Percentiles rank a stretch among this genome's conserved stretches.
Conservation (phyloP, 495 filamentous ascomycete genomes). For the Aspergillus panamensis region DNA sequence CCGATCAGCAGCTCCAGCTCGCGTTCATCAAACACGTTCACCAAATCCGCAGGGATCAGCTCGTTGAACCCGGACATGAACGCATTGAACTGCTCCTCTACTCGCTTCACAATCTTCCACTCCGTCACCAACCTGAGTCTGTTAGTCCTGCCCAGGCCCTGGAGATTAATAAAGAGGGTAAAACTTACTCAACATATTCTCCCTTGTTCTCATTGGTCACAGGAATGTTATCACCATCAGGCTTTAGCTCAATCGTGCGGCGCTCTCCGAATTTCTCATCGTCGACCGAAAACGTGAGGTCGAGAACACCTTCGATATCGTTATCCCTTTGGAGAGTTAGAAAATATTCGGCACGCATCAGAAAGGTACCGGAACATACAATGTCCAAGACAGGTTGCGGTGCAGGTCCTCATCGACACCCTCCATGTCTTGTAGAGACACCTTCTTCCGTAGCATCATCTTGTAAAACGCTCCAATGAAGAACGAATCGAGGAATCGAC, state of each 20-base stretch:
- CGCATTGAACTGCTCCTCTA: slow-evolving; percentile 96
- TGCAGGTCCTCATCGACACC: slow-evolving; percentile 98
- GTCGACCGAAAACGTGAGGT: slow-evolving; percentile 92
- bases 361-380: slow-evolving; percentile 47
- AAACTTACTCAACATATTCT: slow-evolving; percentile 82
- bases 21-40: slow-evolving; percentile 98
- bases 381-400: slow-evolving; percentile 88
- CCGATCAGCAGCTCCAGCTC: slow-evolving; percentile 96
- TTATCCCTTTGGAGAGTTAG: slow-evolving; percentile 61
- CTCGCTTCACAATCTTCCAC: slow-evolving; percentile 98
- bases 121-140: slow-evolving; percentile 76
- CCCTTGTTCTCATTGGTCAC: slow-evolving; percentile 97
- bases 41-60: slow-evolving; percentile 90
- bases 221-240: slow-evolving; percentile 82
- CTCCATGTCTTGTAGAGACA: slow-evolving; percentile 93
- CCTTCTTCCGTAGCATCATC: slow-evolving; percentile 95
- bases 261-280: slow-evolving; percentile 97
- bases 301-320: slow-evolving; percentile 87
- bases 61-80: slow-evolving; percentile 98
- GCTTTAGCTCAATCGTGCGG: slow-evolving; percentile 87
- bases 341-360: not conserved
- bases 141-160: not conserved
- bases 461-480: slow-evolving; percentile 99
- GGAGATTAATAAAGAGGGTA: no score
- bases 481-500: slow-evolving; percentile 96